A percentile compares a stretch with the other conserved stretches of the same genome.
phyloP scores from a whole-genome alignment of 345 rosid species.

The Eutrema japonicum region DNA sequence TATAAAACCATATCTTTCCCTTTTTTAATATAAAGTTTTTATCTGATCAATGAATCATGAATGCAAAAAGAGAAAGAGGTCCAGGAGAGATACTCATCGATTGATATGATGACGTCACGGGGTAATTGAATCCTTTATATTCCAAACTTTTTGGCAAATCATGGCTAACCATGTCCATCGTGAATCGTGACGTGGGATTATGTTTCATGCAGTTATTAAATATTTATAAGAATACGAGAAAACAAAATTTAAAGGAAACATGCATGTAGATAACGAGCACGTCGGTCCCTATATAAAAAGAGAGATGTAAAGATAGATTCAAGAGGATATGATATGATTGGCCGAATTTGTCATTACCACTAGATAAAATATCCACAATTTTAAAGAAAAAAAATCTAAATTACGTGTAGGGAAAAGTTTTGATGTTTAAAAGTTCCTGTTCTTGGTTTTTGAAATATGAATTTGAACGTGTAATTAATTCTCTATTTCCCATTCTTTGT shows the following conservation, averaged over 20 bases:
- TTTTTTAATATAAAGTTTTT: background rate
- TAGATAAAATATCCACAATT: constrained; percentile 1
- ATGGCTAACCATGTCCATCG: constrained; percentile 40
- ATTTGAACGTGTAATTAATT: background rate
- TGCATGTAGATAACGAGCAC: constrained; percentile 47
- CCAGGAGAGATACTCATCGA: constrained; percentile 19
- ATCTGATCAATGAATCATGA: constrained; percentile 18
- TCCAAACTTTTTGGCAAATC: constrained; percentile 46
- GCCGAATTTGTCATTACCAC: constrained; percentile 34
- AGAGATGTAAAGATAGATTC: constrained; percentile 28
- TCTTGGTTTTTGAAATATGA: background rate
- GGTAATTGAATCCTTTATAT: constrained; percentile 28
- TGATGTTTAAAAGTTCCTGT: background rate
- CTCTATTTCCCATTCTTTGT: no score
- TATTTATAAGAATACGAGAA: constrained; percentile 6
- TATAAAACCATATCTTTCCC: background rate
- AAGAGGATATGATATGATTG: constrained; percentile 42
- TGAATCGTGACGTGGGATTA: constrained; percentile 40
- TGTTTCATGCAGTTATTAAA: constrained; percentile 33
- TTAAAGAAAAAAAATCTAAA: background rate
- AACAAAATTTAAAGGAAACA: constrained; percentile 1
- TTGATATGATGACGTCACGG: constrained; percentile 18
- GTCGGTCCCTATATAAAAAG: constrained; percentile 37
- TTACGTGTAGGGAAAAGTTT: background rate
- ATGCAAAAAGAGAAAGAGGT: constrained; percentile 24